Conservation (phyloP, 345 rosid genomes). For the Gossypioides kirkii region DNA sequence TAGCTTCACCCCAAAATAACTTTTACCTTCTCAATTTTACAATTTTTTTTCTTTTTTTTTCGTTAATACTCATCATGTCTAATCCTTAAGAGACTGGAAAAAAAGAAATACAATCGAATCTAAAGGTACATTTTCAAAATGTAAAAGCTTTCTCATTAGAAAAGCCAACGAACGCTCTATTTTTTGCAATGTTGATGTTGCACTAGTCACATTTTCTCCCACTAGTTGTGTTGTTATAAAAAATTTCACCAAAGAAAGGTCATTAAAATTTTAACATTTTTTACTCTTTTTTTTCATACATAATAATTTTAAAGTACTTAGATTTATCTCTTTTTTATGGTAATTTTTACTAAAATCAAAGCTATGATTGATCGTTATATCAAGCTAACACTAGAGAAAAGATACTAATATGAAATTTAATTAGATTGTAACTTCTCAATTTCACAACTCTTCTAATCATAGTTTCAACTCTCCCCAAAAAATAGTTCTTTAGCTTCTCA, state of each 20-base stretch:
- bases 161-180: conserved; percentile 1
- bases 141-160: background rate
- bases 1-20: background rate
- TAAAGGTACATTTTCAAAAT: background rate
- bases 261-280: background rate
- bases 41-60: background rate
- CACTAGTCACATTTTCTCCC: background rate
- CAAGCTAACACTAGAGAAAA: background rate
- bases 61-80: background rate
- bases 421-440: background rate
- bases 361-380: conserved; percentile 5
- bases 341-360: background rate
- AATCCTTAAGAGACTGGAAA: background rate
- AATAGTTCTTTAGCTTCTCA: too few species aligned
- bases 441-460: too few species aligned
- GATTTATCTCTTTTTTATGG: background rate
- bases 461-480: too few species aligned
- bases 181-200: conserved; percentile 7
- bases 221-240: background rate
- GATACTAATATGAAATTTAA: conserved; percentile 4
- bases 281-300: background rate
- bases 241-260: conserved; percentile 1
- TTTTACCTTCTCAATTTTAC: background rate
- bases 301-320: background rate
- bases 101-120: background rate